Percentiles rank a stretch among this genome's conserved stretches.
Conservation (phyloP, 768 basidiomycete genomes). For the Phaeolepiota aurea region DNA sequence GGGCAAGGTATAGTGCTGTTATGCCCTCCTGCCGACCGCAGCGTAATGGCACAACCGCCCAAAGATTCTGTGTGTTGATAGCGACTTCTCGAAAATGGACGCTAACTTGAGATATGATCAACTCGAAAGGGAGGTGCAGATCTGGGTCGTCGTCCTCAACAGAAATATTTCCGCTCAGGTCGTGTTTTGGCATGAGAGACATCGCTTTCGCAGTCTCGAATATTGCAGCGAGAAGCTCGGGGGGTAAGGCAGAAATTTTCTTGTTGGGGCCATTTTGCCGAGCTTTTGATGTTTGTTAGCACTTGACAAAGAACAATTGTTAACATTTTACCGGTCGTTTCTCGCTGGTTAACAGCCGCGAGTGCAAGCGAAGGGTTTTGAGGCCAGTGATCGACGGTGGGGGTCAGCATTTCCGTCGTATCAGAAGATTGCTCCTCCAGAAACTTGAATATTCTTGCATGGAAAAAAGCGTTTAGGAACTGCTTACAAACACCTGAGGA, state of each 20-base stretch:
- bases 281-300: too few species aligned
- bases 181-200: constrained; percentile 12
- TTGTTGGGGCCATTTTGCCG: constrained; percentile 3
- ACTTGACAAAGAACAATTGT: too few species aligned
- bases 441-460: too few species aligned
- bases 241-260: constrained; percentile 16
- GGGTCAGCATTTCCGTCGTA: too few species aligned
- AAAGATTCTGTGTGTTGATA: constrained; percentile 26
- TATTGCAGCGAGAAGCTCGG: constrained; percentile 23
- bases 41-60: constrained; percentile 26
- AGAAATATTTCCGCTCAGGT: constrained; percentile 6
- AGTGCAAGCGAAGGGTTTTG: too few species aligned
- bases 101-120: constrained; percentile 30
- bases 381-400: too few species aligned
- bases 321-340: too few species aligned
- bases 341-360: too few species aligned
- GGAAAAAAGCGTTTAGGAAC: too few species aligned
- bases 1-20: constrained; percentile 20
- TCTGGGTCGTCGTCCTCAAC: constrained; percentile 4
- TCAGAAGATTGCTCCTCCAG: too few species aligned
- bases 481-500: too few species aligned
- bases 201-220: constrained; percentile 20
- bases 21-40: constrained; percentile 11
- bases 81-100: constrained; percentile 29
- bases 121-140: constrained; percentile 21